Percentiles rank a stretch among this genome's conserved stretches.
Conservation (phyloP, 257 asterid species). For the Verbena officinalis region DNA sequence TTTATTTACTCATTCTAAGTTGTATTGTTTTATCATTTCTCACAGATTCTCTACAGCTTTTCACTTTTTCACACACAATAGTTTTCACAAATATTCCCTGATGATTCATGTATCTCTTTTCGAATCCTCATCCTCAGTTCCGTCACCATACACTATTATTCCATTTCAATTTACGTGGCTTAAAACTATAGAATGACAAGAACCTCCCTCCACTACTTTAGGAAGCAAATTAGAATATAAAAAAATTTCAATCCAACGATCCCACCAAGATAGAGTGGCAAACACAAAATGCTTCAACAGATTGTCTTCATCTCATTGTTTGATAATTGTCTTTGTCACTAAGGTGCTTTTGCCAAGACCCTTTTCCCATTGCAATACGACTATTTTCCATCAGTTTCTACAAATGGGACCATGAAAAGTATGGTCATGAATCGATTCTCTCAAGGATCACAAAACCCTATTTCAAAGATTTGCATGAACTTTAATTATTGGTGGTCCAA, state of each 20-base stretch:
- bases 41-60: no score
- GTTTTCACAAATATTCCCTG: no score
- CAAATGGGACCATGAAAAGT: slow-evolving; percentile 9
- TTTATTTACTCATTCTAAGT: no score
- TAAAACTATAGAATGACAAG: not conserved
- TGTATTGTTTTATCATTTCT: no score
- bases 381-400: slow-evolving; percentile 2
- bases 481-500: not conserved
- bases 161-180: not conserved
- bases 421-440: not conserved
- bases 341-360: not conserved
- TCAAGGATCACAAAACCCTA: not conserved
- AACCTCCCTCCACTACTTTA: slow-evolving; percentile 2
- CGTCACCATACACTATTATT: not conserved
- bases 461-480: slow-evolving; percentile 9
- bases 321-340: slow-evolving; percentile 14
- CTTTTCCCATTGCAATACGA: slow-evolving; percentile 3
- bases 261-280: slow-evolving; percentile 8
- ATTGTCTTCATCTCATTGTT: slow-evolving; percentile 7
- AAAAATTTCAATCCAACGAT: not conserved
- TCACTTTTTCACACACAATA: no score
- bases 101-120: no score
- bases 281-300: not conserved
- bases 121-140: not conserved
- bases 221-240: not conserved